Evolutionary conservation across 495 filamentous ascomycete genomes (phyloP).

Genomic region (Aspergillus nidulans): DNA sequence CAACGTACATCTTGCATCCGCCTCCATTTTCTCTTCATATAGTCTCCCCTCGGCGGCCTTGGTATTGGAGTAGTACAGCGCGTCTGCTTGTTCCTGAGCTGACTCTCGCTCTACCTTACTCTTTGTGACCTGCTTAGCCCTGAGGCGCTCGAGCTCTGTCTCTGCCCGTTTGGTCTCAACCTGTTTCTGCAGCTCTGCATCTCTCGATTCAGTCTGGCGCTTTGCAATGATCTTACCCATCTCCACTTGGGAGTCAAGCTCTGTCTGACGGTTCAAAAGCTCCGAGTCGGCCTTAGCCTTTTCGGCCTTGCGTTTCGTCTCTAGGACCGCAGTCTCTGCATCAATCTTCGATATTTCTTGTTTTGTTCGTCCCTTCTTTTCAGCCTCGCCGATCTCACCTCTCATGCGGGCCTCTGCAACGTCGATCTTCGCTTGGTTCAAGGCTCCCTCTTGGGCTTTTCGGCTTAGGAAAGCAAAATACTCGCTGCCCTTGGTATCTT

Average conservation of each 20-base stretch:
- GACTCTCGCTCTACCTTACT: conserved; percentile 68
- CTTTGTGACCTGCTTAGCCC: conserved; percentile 72
- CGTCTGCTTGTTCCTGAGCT: conserved; percentile 70
- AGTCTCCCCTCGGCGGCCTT: conserved; percentile 54
- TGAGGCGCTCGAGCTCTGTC: conserved; percentile 72
- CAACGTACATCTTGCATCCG: conserved; percentile 48
- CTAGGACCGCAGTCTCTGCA: conserved; percentile 73
- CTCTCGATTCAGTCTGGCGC: conserved; percentile 63
- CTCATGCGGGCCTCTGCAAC: conserved; percentile 74
- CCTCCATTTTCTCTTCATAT: conserved; percentile 52
- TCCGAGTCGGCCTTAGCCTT: conserved; percentile 72
- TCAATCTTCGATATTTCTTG: conserved; percentile 79
- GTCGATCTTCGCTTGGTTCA: conserved; percentile 73
- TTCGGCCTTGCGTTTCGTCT: conserved; percentile 77
- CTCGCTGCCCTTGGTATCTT: conserved; percentile 68
- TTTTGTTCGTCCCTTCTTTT: conserved; percentile 70
- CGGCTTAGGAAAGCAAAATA: conserved; percentile 75
- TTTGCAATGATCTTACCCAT: conserved; percentile 66
- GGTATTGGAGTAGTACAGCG: conserved; percentile 41
- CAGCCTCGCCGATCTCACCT: conserved; percentile 75
- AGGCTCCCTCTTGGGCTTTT: conserved; percentile 79
- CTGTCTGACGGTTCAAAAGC: conserved; percentile 63
- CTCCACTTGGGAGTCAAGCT: conserved; percentile 64
- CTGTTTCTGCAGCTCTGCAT: conserved; percentile 70
- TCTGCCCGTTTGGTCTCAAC: conserved; percentile 70